Percentiles rank a stretch among this genome's conserved stretches.
These are phyloP conservation scores for Pyrenophora tritici-repentis DNA, from an alignment of 2,329 filamentous ascomycete species.

Conservation along the genomic window DNA sequence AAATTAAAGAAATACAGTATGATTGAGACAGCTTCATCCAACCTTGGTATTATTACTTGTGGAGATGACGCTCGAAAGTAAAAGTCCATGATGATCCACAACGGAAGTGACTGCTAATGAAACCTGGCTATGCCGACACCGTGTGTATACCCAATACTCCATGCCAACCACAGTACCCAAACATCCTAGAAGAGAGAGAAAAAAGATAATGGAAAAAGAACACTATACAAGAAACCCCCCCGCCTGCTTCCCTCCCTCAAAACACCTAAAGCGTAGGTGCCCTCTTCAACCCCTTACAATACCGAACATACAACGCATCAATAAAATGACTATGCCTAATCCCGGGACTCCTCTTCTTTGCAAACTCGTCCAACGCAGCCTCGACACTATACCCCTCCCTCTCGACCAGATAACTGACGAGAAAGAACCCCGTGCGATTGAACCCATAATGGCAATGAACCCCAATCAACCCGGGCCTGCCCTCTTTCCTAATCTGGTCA, in stretches of 20 bases:
- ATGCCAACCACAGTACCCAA: too few species aligned
- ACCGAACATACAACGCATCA: slow-evolving; percentile 80
- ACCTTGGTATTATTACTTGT: too few species aligned
- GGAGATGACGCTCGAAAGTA: too few species aligned
- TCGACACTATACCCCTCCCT: slow-evolving; percentile 71
- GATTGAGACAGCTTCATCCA: too few species aligned
- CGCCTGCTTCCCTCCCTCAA: not conserved
- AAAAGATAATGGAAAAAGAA: not conserved
- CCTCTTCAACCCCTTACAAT: slow-evolving; percentile 58
- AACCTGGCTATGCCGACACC: too few species aligned
- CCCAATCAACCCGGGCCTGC: slow-evolving; percentile 61
- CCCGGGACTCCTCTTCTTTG: slow-evolving; percentile 72
- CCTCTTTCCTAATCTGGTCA: slow-evolving; percentile 49
- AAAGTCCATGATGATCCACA: too few species aligned
- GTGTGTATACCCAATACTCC: too few species aligned
- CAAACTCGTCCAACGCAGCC: slow-evolving; percentile 80
- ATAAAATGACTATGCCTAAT: slow-evolving; percentile 90
- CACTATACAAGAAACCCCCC: slow-evolving; percentile 6
- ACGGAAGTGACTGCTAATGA: too few species aligned
- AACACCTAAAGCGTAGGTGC: slow-evolving; percentile 34
- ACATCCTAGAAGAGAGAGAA: too few species aligned
- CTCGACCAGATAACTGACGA: slow-evolving; percentile 90
- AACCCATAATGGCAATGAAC: slow-evolving; percentile 97
- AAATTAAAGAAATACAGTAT: too few species aligned
- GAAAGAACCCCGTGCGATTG: slow-evolving; percentile 90